These are phyloP conservation scores for Fragilariopsis cylindrus DNA, from an alignment of 108 stramenopile genomes.

Conservation along the genomic window DNA sequence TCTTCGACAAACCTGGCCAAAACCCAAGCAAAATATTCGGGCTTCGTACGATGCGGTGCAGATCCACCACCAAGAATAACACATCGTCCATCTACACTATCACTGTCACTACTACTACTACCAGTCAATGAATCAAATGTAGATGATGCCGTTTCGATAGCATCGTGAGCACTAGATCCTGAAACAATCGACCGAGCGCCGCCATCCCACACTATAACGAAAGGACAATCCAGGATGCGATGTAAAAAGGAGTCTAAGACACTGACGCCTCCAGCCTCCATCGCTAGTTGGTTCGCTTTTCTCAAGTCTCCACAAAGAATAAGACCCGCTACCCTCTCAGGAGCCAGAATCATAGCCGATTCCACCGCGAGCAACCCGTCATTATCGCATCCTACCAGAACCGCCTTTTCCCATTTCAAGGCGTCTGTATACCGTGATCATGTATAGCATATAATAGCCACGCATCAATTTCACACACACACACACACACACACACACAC, in stretches of 20 bases:
- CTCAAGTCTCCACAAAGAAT: constrained; percentile 50
- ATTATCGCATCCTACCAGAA: constrained; percentile 56
- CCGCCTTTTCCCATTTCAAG: constrained; percentile 48
- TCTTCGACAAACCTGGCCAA: constrained; percentile 66
- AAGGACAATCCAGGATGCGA: constrained; percentile 48
- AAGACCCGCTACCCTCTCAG: constrained; percentile 48
- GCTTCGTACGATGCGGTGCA: constrained; percentile 56
- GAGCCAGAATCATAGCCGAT: constrained; percentile 50
- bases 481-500: not conserved
- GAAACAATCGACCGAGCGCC: constrained; percentile 25
- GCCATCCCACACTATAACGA: constrained; percentile 60
- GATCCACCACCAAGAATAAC: constrained; percentile 56
- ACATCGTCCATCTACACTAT: constrained; percentile 14
- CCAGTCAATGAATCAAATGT: not conserved
- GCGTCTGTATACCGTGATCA: constrained; percentile 22
- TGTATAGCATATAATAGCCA: too few relatives aligned
- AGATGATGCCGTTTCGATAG: constrained; percentile 6
- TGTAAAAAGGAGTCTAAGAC: constrained; percentile 40
- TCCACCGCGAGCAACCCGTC: constrained; percentile 51
- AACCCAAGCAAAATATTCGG: constrained; percentile 62
- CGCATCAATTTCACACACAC: not conserved
- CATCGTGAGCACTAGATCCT: constrained; percentile 22
- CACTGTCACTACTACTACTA: not conserved
- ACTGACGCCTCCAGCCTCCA: not conserved
- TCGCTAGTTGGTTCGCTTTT: constrained; percentile 22